Evolutionary conservation across 148 eudicot species (phyloP).

Genomic region (Arctostaphylos glauca): DNA sequence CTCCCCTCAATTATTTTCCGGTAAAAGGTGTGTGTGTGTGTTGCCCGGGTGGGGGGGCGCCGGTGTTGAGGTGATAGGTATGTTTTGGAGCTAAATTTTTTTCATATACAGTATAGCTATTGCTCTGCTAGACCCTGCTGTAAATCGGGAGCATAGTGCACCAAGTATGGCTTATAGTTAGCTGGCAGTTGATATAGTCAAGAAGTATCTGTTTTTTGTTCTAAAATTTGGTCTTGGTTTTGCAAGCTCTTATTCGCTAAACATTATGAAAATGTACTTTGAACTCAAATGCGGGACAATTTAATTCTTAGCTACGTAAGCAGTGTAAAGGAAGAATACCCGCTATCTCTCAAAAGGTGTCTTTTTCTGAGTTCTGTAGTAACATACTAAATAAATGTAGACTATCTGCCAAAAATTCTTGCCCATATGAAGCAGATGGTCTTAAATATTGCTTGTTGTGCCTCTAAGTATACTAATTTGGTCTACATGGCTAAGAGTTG

Average conservation of each 20-base stretch:
- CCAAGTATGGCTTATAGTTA: too few relatives aligned
- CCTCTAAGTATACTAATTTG: background rate
- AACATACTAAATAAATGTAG: background rate
- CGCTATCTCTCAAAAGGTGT: background rate
- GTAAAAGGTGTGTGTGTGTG: background rate
- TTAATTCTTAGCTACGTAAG: background rate
- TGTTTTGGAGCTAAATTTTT: too few relatives aligned
- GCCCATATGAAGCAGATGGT: background rate
- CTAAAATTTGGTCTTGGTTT: background rate
- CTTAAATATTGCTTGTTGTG: background rate
- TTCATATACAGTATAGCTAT: too few relatives aligned
- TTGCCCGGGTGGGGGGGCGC: too few relatives aligned
- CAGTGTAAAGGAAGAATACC: background rate
- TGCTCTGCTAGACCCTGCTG: too few relatives aligned
- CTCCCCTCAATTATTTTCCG: background rate
- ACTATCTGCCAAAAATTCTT: background rate
- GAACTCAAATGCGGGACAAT: background rate
- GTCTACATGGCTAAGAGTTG: background rate
- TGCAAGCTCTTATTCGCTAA: background rate
- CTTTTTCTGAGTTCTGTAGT: background rate
- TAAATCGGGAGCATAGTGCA: too few relatives aligned
- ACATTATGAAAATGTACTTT: background rate
- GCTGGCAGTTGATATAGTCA: background rate
- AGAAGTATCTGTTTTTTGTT: background rate
- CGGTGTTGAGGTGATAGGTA: background rate